Base-by-base conservation (phyloP, 2,329 filamentous ascomycete species). In the Diaporthe humulicola region DNA sequence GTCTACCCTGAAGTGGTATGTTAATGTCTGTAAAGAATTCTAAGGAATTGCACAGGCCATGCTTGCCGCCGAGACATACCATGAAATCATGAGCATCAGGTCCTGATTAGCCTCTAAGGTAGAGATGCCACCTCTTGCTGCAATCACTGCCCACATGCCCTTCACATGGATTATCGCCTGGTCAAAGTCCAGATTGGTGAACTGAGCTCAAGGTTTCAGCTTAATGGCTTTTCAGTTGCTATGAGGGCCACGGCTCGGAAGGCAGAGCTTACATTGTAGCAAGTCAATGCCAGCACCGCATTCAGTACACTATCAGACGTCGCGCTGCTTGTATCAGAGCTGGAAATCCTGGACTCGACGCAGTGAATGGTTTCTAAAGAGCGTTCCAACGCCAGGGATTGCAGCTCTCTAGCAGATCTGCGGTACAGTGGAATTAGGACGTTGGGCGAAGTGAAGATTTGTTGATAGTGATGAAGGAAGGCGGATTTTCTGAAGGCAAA, bases 21-120 rank as follows among this genome's bases (percentile, higher is more conserved):
- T 64, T n/a, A 64, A 40, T 64, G 12, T 45, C 4, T 48, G 5
- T 30, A 30, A 19, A 0, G 33, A 33, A n/a, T 2, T 9, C 25
- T 6, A 5, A 9, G 15, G 15, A 33, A 45, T 10, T 19, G 5
- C 8, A 42, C 1, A 40, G 12, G 4, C 3, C 1, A 19, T 40
- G 28, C 1, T 12, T 60, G 57, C 15, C 10, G 8, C 17, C 14
- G 40, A 33, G 40, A 19, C 60, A 14, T 48, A 64, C 60, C 60
- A 64, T 64, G 60, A 64, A 30, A 64, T 45, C 40, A 64, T 64
- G 60, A 48, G 25, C 60, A 45, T 48, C 40, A 64, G 60, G 25
- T 64, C 60, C 28, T 48, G 60, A 25, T 64, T 45, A 4, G n/a
- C 25, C 25, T 48, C 17, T 40, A 64, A 64, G 60, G 60, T 48